Evolutionary conservation across 2,329 filamentous ascomycete genomes (phyloP), one percentile per base, ranked within the genome.

Genomic region (Botrytis hyacinthi): DNA sequence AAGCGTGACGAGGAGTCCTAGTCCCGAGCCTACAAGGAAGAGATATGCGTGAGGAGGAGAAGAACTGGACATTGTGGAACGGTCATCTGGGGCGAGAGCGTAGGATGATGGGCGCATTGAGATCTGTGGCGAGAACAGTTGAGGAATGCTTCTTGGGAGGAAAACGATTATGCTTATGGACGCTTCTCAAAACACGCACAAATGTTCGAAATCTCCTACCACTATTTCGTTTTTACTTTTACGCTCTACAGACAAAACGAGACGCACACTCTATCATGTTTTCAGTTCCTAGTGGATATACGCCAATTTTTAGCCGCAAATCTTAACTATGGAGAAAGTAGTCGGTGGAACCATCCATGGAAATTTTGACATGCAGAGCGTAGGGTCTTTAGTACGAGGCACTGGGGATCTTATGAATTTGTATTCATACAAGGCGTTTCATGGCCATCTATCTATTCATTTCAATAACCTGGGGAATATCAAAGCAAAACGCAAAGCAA

Each of bases 1-100:
- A 83, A 97, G 93, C 82, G 89, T 90, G 76, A 92, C 86, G 77
- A 88, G 93, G 80, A 97, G 93, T 81, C 94, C 95, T 0, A 96
- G 92, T 78, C 95, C 95, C 5, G 94, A 97, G 83, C 93, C 94
- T 9, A 89, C 90, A 75, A 89, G 92, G 80, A 90, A 91, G 83
- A 87, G 93, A 79, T 92, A 85, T 81, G 93, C 75, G 69, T 57
- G 66, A n/a, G 62, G 37, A 10, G 46, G 22, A 42, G 29, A 16
- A 29, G 12, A 59, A 35, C 10, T 42, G 57, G 35, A 46, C 40
- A 44, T 40, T 10, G 54, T 20, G n/a, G n/a, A n/a, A 35, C n/a
- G 59, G 22, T 40, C 26, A 61, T 40, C 37, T 40, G 35, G 35
- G 4, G 59, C 12, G 35, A 62, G 35, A 10, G 46, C 1, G 18